These are phyloP conservation scores for Excoecaria cochinchinensis DNA, from an alignment of 345 rosid genomes.

Conservation along the genomic window DNA sequence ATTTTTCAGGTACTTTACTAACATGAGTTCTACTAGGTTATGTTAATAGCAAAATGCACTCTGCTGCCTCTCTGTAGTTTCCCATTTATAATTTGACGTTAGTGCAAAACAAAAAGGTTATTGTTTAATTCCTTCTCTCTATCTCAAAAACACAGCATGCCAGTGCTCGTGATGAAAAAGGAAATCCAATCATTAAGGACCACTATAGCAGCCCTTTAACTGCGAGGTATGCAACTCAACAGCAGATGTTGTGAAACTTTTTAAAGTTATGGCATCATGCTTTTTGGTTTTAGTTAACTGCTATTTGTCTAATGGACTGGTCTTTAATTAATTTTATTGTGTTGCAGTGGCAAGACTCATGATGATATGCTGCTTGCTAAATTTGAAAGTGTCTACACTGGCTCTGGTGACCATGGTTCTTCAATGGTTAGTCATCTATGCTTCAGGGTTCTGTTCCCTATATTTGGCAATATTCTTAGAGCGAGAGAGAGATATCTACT, in stretches of 20 bases:
- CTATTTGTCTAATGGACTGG: conserved; percentile 2
- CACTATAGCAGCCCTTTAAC: conserved; percentile 81
- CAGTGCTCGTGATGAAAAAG: conserved; percentile 77
- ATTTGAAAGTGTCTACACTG: conserved; percentile 80
- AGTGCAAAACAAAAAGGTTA: background rate
- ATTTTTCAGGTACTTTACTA: conserved; percentile 66
- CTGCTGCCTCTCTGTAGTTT: background rate
- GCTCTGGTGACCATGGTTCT: conserved; percentile 88
- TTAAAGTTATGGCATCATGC: background rate
- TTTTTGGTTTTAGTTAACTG: background rate
- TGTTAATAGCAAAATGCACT: background rate
- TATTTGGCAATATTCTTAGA: background rate
- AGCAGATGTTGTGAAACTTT: conserved; percentile 9
- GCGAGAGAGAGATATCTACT: background rate
- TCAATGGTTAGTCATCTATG: conserved; percentile 63
- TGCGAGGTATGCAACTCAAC: conserved; percentile 57
- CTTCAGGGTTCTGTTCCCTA: background rate
- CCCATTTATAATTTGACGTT: background rate
- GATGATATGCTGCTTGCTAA: conserved; percentile 79
- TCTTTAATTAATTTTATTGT: conserved; percentile 21
- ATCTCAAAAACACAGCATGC: conserved; percentile 55
- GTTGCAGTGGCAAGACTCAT: conserved; percentile 72
- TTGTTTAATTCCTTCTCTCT: background rate
- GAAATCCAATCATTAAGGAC: conserved; percentile 81
- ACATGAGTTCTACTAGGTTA: background rate